These are phyloP conservation scores for Boletus insuetus DNA, from an alignment of 768 basidiomycete species.

Conservation along the genomic window DNA sequence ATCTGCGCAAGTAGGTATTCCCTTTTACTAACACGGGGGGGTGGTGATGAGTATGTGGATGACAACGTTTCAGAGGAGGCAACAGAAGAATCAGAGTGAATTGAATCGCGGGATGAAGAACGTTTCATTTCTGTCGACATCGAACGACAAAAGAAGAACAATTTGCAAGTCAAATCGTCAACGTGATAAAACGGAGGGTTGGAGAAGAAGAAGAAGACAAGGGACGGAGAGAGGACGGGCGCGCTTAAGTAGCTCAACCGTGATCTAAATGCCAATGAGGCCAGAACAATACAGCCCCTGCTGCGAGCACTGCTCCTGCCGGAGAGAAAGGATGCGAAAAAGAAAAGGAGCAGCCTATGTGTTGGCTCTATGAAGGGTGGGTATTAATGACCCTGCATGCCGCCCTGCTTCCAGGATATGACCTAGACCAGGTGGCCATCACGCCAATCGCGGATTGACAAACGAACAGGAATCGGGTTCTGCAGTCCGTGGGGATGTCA, in stretches of 20 bases:
- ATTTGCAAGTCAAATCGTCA: background rate
- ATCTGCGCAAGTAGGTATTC: slow-evolving; percentile 85
- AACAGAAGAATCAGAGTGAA: slow-evolving; percentile 23
- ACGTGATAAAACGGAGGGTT: background rate
- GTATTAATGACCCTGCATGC: slow-evolving; percentile 3
- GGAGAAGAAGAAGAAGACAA: background rate
- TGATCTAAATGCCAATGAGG: background rate
- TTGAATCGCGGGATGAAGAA: slow-evolving; percentile 17
- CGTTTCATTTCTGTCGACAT: slow-evolving; percentile 12
- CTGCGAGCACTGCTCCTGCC: slow-evolving; percentile 14
- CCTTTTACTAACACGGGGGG: slow-evolving; percentile 59
- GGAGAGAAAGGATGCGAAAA: slow-evolving; percentile 9
- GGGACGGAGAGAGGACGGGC: background rate
- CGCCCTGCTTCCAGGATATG: slow-evolving; percentile 13
- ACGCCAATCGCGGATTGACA: slow-evolving; percentile 14
- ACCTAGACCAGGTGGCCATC: slow-evolving; percentile 5
- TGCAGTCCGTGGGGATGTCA: slow-evolving; percentile 19
- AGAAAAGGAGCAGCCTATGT: background rate
- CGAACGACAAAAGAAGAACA: background rate
- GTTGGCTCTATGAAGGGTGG: background rate
- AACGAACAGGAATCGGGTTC: slow-evolving; percentile 8
- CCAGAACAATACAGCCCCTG: slow-evolving; percentile 6
- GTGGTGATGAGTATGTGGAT: slow-evolving; percentile 28
- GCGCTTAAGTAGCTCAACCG: slow-evolving; percentile 23
- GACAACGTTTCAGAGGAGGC: slow-evolving; percentile 40